Base-by-base conservation (phyloP, 202 grass and related monocot genomes). In the Panicum hallii region DNA sequence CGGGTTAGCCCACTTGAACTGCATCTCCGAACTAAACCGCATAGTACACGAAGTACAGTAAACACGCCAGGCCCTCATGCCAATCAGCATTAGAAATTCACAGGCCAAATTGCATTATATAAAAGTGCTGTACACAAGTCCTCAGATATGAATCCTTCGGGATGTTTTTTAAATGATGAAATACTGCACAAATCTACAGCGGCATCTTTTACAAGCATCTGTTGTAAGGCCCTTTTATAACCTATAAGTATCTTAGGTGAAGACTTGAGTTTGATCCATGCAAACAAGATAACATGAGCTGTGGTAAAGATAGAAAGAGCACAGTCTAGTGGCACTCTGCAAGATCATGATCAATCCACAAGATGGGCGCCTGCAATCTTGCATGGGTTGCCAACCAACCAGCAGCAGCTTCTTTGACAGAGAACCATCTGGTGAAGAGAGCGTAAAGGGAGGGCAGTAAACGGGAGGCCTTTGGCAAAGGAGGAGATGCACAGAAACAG, bases 361-460 rank as follows among this genome's bases (percentile, higher is more conserved):
- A 22, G 41, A 19, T 53, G 9, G 28, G 6, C 32, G 28, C 64
- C 64, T 55, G 63, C 32, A 77, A 38, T 73, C 72, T 86, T 90
- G 66, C 66, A 72, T 42, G 56, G 42, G 48, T 23, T 67, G 73
- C 43, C 38, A 45, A 53, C 47, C 26, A 34, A 53, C 46, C 45
- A 49, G 42, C 73, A 67, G 65, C 48, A 38, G 9, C 13, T 74
- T 73, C 69, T 80, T 58, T 80, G 67, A 63, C 47, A 78, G 63
- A 70, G 49, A 66, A 83, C 36, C 62, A 41, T 16, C 74, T 44
- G 79, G 70, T 82, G 77, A 83, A 65, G 69, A 83, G 74, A 79
- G 90, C 79, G 79, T 83, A 86, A 86, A 89, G 86, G 82, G 86
- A 70, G 42, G 76, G 71, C 83, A 47, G 83, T 79, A 89, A 86